Conservation (phyloP, 2,329 filamentous ascomycete species). For the Pseudovirgaria hyperparasitica region DNA sequence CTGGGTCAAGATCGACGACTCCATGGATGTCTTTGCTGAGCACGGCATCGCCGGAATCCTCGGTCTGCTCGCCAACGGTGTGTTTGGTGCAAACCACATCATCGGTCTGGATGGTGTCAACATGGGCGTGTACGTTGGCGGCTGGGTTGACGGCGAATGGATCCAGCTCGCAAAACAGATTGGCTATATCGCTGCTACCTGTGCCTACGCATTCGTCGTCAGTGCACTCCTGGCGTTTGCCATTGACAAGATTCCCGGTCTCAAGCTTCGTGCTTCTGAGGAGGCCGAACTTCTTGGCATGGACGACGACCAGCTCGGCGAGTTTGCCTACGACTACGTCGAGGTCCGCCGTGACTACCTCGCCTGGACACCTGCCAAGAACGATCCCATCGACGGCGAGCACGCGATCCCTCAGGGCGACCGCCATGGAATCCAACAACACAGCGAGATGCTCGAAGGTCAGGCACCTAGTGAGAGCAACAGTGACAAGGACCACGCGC, state of each 20-base stretch:
- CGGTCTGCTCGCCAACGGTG: conserved; percentile 64
- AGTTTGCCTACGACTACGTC: conserved; percentile 84
- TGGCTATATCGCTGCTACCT: conserved; percentile 57
- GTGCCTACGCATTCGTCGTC: conserved; percentile 59
- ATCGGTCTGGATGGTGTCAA: conserved; percentile 64
- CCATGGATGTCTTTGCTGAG: conserved; percentile 83
- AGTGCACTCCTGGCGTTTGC: conserved; percentile 60
- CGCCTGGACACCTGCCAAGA: conserved; percentile 69
- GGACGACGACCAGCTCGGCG: conserved; percentile 82
- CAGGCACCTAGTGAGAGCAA: conserved; percentile 34
- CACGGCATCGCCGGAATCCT: conserved; percentile 75
- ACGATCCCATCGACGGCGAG: conserved; percentile 47
- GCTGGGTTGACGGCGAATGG: conserved; percentile 65
- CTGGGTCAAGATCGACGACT: conserved; percentile 71
- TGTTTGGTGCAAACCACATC: conserved; percentile 65
- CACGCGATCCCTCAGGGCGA: conserved; percentile 50
- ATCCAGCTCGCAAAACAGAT: conserved; percentile 67
- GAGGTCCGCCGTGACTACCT: conserved; percentile 81
- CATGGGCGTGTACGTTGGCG: conserved; percentile 48
- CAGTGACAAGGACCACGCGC: conserved; percentile 26
- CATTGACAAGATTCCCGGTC: conserved; percentile 64
- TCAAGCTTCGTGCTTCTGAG: conserved; percentile 67
- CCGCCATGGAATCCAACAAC: conserved; percentile 58
- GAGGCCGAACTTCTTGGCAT: conserved; percentile 77
- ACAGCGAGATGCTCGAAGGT: conserved; percentile 52